phyloP scores from a whole-genome alignment of 1,284 basidiomycete species.

The Erythrobasidium hasegawianum region DNA sequence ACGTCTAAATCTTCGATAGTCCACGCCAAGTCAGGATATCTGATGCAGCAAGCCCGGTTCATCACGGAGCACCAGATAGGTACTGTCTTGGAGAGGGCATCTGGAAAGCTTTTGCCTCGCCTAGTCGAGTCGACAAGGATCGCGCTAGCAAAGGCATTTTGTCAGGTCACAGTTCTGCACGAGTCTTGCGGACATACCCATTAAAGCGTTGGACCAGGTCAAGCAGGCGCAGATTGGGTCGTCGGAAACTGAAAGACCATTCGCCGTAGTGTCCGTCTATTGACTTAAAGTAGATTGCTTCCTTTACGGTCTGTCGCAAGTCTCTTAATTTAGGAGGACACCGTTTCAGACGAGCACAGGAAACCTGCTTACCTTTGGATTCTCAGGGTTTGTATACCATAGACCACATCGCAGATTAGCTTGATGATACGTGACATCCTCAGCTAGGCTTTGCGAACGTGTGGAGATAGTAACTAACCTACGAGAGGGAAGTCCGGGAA shows the following conservation, averaged over 20 bases:
- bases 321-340: too few relatives aligned
- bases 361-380: conserved; percentile 17
- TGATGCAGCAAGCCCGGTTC: conserved; percentile 60
- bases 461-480: conserved; percentile 53
- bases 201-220: too few relatives aligned
- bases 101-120: conserved; percentile 88
- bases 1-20: conserved; percentile 54
- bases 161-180: neutral
- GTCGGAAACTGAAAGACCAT: conserved; percentile 79
- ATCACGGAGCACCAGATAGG: conserved; percentile 94
- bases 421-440: conserved; percentile 45
- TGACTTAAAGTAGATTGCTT: conserved; percentile 86
- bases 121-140: conserved; percentile 90
- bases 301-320: conserved; percentile 39
- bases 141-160: conserved; percentile 63
- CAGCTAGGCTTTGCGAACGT: neutral
- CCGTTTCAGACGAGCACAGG: too few relatives aligned
- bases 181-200: neutral
- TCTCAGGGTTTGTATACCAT: conserved; percentile 79
- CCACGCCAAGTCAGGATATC: conserved; percentile 49
- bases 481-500: conserved; percentile 63
- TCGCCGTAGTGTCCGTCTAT: conserved; percentile 88
- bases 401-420: conserved; percentile 90
- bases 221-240: conserved; percentile 80
- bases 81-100: conserved; percentile 89